These are phyloP conservation scores for Rhinocladiella similis DNA, from an alignment of 2,329 filamentous ascomycete genomes.

Conservation along the genomic window DNA sequence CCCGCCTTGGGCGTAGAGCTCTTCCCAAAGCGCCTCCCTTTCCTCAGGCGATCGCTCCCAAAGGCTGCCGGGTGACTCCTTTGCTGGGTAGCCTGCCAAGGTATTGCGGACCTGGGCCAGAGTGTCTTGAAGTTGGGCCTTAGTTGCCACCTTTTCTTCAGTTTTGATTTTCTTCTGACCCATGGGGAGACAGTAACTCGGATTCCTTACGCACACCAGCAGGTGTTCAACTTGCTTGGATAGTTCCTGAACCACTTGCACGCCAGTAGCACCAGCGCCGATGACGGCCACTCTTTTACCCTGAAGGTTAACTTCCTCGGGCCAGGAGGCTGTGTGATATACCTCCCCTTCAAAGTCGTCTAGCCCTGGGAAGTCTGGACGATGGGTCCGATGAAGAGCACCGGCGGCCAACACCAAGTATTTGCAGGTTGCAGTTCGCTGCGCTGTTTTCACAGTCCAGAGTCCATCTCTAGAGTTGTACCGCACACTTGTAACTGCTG, in stretches of 20 bases:
- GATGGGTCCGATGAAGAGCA: slow-evolving; percentile 49
- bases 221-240: slow-evolving; percentile 54
- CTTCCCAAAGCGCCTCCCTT: slow-evolving; percentile 49
- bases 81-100: slow-evolving; percentile 61
- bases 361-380: slow-evolving; percentile 61
- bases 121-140: slow-evolving; percentile 50
- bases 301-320: slow-evolving; percentile 54
- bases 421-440: slow-evolving; percentile 23
- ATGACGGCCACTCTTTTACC: slow-evolving; percentile 63
- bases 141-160: slow-evolving; percentile 53
- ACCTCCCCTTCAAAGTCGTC: slow-evolving; percentile 60
- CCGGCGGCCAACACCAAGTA: slow-evolving; percentile 33
- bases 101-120: slow-evolving; percentile 53
- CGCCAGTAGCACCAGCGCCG: slow-evolving; percentile 64
- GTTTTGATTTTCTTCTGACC: slow-evolving; percentile 47
- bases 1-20: slow-evolving; percentile 51
- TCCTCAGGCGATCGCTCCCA: slow-evolving; percentile 19
- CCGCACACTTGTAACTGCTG: slow-evolving; percentile 36
- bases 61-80: slow-evolving; percentile 49
- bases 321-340: slow-evolving; percentile 63
- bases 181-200: slow-evolving; percentile 66
- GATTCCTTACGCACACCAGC: slow-evolving; percentile 60
- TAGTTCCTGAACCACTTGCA: slow-evolving; percentile 64
- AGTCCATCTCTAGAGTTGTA: slow-evolving; percentile 32
- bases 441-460: slow-evolving; percentile 44